Evolutionary conservation across 441 rosid genomes (phyloP), one percentile per base, ranked within the genome.

Genomic region (Pelargonium australe): DNA sequence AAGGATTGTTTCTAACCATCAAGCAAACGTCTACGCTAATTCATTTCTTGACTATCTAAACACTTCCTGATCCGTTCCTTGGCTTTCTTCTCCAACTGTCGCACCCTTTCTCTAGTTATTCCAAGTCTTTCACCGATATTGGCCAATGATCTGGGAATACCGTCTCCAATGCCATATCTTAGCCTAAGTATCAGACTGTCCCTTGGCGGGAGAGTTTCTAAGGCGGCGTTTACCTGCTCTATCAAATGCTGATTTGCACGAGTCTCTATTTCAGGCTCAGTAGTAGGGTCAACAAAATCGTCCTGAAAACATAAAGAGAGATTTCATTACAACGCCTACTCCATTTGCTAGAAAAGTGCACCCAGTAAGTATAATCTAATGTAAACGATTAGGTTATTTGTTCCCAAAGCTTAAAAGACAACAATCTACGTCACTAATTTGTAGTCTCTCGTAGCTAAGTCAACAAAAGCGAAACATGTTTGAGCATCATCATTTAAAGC

Each of bases 31-130:
- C 78, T 69, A 64, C 87, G 89, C 2, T 90, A 95, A 63, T 74
- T 72, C 43, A 85, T 81, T 14, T 89, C 95, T 53, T 89, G 89
- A 68, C 79, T 81, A 34, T n/a, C 76, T 20, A 87, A 81, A 80
- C 84, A 70, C 66, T 86, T 87, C 84, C 81, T 91, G 64, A 91
- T 89, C 83, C 87, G 87, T 81, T 84, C 79, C 61, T 88, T 47
- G 20, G 96, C 96, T 63, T 87, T 77, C 83, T 78, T 84, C 82
- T 94, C 97, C 73, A 94, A 75, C 69, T 91, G 92, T 65, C 99
- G 71, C 53, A 87, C 92, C 72, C 95, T 79, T 77, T 94, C 96
- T 83, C 85, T 91, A 0, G 92, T 81, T 70, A 94, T 72, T 28
- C 95, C 92, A 61, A 80, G 79, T 25, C 83, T 74, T 44, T 77